Percentiles rank a stretch among this genome's conserved stretches.
Conservation (phyloP, 495 filamentous ascomycete species). For the Hypoxylon lienhwacheense region DNA sequence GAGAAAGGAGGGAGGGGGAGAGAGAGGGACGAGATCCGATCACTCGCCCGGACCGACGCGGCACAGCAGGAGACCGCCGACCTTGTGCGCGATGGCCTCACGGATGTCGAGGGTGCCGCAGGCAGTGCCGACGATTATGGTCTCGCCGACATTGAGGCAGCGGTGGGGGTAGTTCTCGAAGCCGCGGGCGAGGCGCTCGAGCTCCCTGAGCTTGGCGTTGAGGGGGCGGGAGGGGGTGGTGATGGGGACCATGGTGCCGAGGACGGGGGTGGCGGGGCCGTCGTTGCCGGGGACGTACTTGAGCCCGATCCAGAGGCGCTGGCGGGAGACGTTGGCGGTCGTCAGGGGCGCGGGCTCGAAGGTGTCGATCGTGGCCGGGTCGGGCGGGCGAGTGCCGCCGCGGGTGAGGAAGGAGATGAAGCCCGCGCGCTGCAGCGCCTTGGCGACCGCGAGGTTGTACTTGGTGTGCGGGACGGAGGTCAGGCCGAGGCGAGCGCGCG, state of each 20-base stretch:
- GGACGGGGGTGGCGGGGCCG: slow-evolving; percentile 79
- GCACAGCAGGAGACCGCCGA: slow-evolving; percentile 83
- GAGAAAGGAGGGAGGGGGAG: background rate
- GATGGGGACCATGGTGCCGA: slow-evolving; percentile 68
- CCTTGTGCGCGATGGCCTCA: slow-evolving; percentile 81
- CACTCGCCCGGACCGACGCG: slow-evolving; percentile 59
- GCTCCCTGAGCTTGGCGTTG: slow-evolving; percentile 59
- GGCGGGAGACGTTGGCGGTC: slow-evolving; percentile 71
- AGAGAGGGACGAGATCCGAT: background rate
- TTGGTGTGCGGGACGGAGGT: slow-evolving; percentile 84
- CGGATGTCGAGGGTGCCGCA: slow-evolving; percentile 79
- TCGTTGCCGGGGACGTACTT: slow-evolving; percentile 73
- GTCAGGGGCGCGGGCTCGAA: slow-evolving; percentile 66
- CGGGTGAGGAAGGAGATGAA: slow-evolving; percentile 82
- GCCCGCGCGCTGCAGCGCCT: slow-evolving; percentile 78
- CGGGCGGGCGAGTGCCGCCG: slow-evolving; percentile 68
- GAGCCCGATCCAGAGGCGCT: slow-evolving; percentile 86
- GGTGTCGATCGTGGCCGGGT: slow-evolving; percentile 52
- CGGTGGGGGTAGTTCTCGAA: slow-evolving; percentile 63
- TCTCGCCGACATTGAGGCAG: slow-evolving; percentile 81
- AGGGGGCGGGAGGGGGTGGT: slow-evolving; percentile 76
- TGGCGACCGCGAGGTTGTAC: slow-evolving; percentile 72
- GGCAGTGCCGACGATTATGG: slow-evolving; percentile 77
- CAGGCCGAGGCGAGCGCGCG: slow-evolving; percentile 78
- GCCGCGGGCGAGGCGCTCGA: slow-evolving; percentile 69